phyloP scores from a whole-genome alignment of 495 filamentous ascomycete species.

The Penicillium roqueforti region DNA sequence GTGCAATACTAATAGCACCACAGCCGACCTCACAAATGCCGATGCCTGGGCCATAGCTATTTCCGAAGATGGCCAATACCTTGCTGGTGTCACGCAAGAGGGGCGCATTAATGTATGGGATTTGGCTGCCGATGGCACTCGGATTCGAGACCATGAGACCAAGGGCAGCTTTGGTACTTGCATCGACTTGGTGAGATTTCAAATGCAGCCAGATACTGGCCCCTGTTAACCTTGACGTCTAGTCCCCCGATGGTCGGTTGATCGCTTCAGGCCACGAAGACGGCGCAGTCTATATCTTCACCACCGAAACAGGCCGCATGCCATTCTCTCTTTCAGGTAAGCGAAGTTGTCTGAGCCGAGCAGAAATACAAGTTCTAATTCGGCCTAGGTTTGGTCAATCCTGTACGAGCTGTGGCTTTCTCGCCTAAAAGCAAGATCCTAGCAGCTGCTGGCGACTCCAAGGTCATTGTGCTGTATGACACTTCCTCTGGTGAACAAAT shows the following conservation, averaged over 20 bases:
- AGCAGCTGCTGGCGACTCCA: conserved; percentile 88
- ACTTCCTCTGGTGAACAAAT: conserved; percentile 89
- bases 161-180: conserved; percentile 86
- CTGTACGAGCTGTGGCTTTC: conserved; percentile 79
- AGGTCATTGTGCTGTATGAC: conserved; percentile 86
- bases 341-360: conserved; percentile 9
- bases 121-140: conserved; percentile 46
- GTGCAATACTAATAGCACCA: conserved; percentile 4
- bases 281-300: conserved; percentile 92
- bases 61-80: conserved; percentile 72
- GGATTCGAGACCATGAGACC: conserved; percentile 80
- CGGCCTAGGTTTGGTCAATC: conserved; percentile 69
- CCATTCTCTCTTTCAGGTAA: conserved; percentile 79
- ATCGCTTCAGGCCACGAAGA: conserved; percentile 92
- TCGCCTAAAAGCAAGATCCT: conserved; percentile 79
- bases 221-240: conserved; percentile 10
- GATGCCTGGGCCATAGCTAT: conserved; percentile 85
- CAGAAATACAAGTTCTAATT: conserved; percentile 1
- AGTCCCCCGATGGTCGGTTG: conserved; percentile 73
- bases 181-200: conserved; percentile 64
- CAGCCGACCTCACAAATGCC: conserved; percentile 28
- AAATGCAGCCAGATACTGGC: neutral
- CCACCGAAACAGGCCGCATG: conserved; percentile 80
- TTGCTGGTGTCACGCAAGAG: conserved; percentile 77
- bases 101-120: conserved; percentile 91